Base-by-base conservation (phyloP, 768 basidiomycete species). In the Russula abietina region DNA sequence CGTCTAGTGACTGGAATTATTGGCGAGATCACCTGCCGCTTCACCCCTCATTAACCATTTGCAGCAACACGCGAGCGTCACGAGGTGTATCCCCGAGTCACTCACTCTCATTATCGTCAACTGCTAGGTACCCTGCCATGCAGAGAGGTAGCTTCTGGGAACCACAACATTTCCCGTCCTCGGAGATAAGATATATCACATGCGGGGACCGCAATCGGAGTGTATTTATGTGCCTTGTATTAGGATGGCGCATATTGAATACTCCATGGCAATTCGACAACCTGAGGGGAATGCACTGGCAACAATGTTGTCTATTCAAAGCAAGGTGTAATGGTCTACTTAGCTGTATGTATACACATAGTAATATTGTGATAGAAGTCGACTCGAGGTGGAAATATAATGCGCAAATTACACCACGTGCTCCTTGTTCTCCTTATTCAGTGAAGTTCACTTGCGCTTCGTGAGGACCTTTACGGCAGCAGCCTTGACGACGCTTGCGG, bases 381-480 rank as follows among this genome's bases (percentile, higher is more conserved):
- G 22, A 22, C 22, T 22, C 22, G n/a, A 10, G 22, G 45, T 46
- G 45, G 22, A 46, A 24, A 46, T 46, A 43, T 43, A n/a, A 10
- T 4, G 19, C 9, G 9, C n/a, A 22, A 14, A 46, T 46, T 22
- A 45, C n/a, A n/a, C n/a, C 19, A 45, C 43, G 4, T n/a, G 7
- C n/a, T 45, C 4, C 9, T 22, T 45, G 32, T 30, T n/a, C n/a
- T n/a, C n/a, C n/a, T n/a, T n/a, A n/a, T n/a, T n/a, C n/a, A n/a
- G n/a, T n/a, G n/a, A n/a, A 5, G 28, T 30, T 62, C 45, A 86
- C 69, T 79, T 76, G 68, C 82, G 80, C 77, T 75, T 87, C 30
- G 81, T 78, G 55, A 93, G 73, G 4, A 91, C 84, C 77, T 94
- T 93, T 45, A 81, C 78, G 50, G 93, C 76, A 43, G 87, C 87